A percentile compares a stretch with the other conserved stretches of the same genome.
Evolutionary conservation across 2,329 filamentous ascomycete genomes (phyloP).

Genomic region (Colletotrichum sp.): DNA sequence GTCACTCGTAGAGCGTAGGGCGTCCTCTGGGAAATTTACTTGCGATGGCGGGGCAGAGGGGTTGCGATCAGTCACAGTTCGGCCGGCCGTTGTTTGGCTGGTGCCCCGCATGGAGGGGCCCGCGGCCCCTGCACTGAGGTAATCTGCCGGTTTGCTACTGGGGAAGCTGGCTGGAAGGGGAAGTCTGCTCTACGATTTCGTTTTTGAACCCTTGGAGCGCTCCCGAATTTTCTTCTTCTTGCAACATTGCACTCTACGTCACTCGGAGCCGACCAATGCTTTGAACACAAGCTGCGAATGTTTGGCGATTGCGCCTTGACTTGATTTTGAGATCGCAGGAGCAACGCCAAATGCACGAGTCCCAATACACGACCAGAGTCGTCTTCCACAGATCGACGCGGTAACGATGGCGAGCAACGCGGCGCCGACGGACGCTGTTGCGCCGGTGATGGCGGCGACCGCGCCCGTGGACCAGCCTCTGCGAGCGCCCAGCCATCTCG

Average conservation of each 20-base stretch:
- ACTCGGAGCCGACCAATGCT: neutral
- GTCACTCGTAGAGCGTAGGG: neutral
- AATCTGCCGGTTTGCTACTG: neutral
- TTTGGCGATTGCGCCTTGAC: neutral
- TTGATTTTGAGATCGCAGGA: neutral
- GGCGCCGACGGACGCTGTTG: neutral
- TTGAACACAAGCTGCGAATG: neutral
- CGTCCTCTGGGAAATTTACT: constrained; percentile 18
- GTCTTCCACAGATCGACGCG: neutral
- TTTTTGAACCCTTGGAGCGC: neutral
- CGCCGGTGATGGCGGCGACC: neutral
- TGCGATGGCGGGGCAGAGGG: constrained; percentile 30
- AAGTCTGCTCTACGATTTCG: neutral
- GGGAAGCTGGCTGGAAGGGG: neutral
- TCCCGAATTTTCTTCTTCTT: neutral
- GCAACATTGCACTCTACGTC: neutral
- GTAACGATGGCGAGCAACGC: constrained; percentile 8
- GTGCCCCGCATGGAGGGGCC: neutral
- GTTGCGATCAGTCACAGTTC: neutral
- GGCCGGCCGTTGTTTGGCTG: neutral
- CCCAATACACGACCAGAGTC: neutral
- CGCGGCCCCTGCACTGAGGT: neutral
- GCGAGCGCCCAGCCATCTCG: neutral
- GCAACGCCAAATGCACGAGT: neutral
- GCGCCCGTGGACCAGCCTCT: neutral